These are phyloP conservation scores for Neocallimastix lanati DNA, from an alignment of 192 early-diverging fungal species.

Conservation along the genomic window DNA sequence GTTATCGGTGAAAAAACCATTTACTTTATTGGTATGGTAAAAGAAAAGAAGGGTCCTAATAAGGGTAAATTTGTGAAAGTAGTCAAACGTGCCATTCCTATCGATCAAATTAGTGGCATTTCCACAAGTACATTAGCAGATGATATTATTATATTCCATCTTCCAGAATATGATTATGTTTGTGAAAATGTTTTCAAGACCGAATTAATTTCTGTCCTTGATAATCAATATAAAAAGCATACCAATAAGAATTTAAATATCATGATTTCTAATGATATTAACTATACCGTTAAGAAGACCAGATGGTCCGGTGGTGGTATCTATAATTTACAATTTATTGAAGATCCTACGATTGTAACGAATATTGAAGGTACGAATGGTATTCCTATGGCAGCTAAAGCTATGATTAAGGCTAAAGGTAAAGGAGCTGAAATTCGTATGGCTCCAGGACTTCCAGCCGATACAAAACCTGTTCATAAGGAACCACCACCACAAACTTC, in stretches of 20 bases:
- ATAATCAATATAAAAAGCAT: conserved; percentile 19
- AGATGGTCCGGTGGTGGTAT: not conserved
- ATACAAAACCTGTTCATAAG: not conserved
- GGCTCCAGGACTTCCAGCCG: conserved; percentile 1
- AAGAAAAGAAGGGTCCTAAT: conserved; percentile 32
- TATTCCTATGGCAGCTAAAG: not conserved
- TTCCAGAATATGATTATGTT: conserved; percentile 34
- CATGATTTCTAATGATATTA: conserved; percentile 25
- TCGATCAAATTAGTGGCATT: conserved; percentile 20
- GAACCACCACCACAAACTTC: not conserved
- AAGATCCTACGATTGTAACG: not conserved
- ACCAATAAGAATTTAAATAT: conserved; percentile 11
- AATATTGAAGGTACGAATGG: not conserved
- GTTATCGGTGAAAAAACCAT: conserved; percentile 24
- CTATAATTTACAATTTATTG: not conserved
- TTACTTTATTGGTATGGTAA: conserved; percentile 29
- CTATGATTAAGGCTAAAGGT: conserved; percentile 1
- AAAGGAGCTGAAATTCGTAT: conserved; percentile 2
- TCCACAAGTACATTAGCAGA: conserved; percentile 24
- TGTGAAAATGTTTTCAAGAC: conserved; percentile 37
- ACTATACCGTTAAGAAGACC: conserved; percentile 37
- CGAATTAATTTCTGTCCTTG: conserved; percentile 23
- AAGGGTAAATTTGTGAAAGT: conserved; percentile 39
- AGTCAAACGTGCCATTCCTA: conserved; percentile 26
- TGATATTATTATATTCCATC: conserved; percentile 34